A percentile compares a stretch with the other conserved stretches of the same genome.
Evolutionary conservation across 495 filamentous ascomycete genomes (phyloP).

Genomic region (Xylaria venustula): DNA sequence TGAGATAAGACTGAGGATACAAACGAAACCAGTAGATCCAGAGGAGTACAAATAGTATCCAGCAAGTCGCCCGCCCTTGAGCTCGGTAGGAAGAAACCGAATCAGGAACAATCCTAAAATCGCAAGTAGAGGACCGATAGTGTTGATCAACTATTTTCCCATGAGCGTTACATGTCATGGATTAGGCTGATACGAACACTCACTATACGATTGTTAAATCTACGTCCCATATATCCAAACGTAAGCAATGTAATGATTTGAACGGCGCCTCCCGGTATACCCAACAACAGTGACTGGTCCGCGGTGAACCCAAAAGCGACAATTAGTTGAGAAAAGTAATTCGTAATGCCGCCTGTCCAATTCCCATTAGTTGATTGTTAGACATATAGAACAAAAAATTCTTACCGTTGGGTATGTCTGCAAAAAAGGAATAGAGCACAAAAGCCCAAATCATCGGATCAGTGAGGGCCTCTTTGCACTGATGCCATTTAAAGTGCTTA

Average conservation of each 20-base stretch:
- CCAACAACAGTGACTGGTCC: conserved; percentile 63
- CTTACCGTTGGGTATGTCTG: conserved; percentile 60
- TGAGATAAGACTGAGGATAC: conserved; percentile 57
- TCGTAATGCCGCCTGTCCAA: conserved; percentile 56
- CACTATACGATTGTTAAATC: conserved; percentile 53
- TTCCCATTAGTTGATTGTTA: not conserved
- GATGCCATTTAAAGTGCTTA: conserved; percentile 65
- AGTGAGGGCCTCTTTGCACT: conserved; percentile 57
- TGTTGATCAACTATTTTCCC: conserved; percentile 2
- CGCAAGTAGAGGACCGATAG: conserved; percentile 13
- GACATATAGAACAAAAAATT: not conserved
- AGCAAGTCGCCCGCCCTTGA: conserved; percentile 57
- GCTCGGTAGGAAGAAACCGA: conserved; percentile 59
- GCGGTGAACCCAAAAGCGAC: conserved; percentile 57
- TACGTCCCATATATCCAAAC: conserved; percentile 61
- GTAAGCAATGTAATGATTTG: conserved; percentile 61
- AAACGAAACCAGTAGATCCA: conserved; percentile 57
- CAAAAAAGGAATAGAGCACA: conserved; percentile 59
- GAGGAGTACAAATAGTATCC: conserved; percentile 66
- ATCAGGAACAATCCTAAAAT: conserved; percentile 65
- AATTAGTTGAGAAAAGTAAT: conserved; percentile 71
- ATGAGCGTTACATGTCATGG: not conserved
- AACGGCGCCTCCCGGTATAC: conserved; percentile 63
- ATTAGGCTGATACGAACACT: not conserved
- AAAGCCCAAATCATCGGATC: conserved; percentile 52